phyloP scores from a whole-genome alignment of 345 rosid genomes.

The Syzygium oleosum region DNA sequence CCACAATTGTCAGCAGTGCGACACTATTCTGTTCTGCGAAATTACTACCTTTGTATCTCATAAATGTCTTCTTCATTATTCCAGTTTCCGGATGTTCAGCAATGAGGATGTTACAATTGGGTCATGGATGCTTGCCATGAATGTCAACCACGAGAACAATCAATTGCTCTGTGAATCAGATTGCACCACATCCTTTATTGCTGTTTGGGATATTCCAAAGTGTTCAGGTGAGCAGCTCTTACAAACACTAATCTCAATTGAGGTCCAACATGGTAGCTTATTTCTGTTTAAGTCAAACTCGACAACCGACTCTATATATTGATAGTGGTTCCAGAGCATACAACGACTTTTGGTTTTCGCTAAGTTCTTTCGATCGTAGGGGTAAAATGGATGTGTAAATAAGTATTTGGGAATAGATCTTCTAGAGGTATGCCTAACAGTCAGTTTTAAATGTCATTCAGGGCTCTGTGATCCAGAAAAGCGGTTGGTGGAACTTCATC shows the following conservation, averaged over 20 bases:
- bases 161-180: constrained; percentile 64
- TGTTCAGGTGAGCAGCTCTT: constrained; percentile 66
- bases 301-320: not conserved
- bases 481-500: constrained; percentile 73
- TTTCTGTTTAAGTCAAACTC: not conserved
- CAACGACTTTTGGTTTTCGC: not conserved
- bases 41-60: not conserved
- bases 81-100: constrained; percentile 97
- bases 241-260: not conserved
- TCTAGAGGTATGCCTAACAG: not conserved
- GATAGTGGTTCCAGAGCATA: not conserved
- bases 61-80: not conserved
- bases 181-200: constrained; percentile 64
- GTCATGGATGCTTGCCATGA: constrained; percentile 99
- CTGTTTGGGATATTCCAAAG: constrained; percentile 92
- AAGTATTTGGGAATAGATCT: not conserved
- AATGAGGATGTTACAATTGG: constrained; percentile 96
- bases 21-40: not conserved
- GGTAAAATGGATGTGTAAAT: not conserved
- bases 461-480: constrained; percentile 84
- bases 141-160: constrained; percentile 83
- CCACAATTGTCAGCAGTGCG: not conserved
- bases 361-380: not conserved
- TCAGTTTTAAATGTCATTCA: constrained; percentile 8
- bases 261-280: not conserved